Base-by-base conservation (phyloP, 2,329 filamentous ascomycete species). In the Diaporthe amygdali region DNA sequence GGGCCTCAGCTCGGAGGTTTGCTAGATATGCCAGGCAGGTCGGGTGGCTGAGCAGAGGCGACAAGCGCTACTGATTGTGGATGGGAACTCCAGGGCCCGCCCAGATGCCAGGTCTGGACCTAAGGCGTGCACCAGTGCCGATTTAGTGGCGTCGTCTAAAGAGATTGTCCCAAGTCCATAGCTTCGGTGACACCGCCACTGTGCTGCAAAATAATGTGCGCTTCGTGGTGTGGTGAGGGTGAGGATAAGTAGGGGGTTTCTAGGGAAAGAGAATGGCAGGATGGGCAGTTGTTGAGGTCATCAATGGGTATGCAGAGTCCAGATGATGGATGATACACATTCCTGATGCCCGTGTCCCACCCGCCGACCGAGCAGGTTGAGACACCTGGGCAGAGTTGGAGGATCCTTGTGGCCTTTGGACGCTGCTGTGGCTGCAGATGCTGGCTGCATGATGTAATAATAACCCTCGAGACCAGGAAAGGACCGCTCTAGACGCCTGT, bases 121-220 rank as follows among this genome's bases (percentile, higher is more conserved):
- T 32, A 41, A 37, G 59, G 59, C 25, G 39, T 63, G 44, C 59
- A 64, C 59, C 59, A 64, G 59, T 64, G 59, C 44, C 59, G n/a
- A 37, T 7, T 49, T 27, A 37, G 59, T 7, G 59, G 59, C 59
- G 41, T 27, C 59, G 41, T 27, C 14, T 49, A 64, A n/a, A 9
- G 44, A 49, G 47, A 49, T 49, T 34, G 46, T 2, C 30, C 30
- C 30, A 25, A 37, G 44, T 49, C 41, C 59, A 64, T 64, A 49
- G 22, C 59, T 47, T 37, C 17, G 41, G 30, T 22, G 39, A 47
- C 17, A 10, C 12, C 27, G 10, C 41, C 2, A 25, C 20, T 47
- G n/a, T 47, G 5, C 41, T 47, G 15, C 15, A 14, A 34, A 2
- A 12, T 8, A 10, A 9, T 25, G 25, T 14, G 17, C 30, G 25